Base-by-base conservation (phyloP, 2,329 filamentous ascomycete species). In the Orbilia blumenaviensis region DNA sequence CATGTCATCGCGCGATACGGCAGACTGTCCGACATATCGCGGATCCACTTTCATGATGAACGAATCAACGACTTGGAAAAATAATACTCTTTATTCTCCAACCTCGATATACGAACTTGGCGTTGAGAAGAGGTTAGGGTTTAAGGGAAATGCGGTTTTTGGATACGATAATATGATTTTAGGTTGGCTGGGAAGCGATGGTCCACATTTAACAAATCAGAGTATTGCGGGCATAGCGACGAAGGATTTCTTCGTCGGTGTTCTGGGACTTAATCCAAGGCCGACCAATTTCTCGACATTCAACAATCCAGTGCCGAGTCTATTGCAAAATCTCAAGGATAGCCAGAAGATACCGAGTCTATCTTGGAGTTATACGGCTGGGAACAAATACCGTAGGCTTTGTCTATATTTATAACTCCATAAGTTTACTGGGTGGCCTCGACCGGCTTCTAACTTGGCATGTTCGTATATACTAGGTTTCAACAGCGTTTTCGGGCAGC, bases 131-230 rank as follows among this genome's bases (percentile, higher is more conserved):
- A 52, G 64, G 21, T 21, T 67, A 7, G 64, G 52, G 5, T 67
- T 61, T 12, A 29, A 48, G 2, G 73, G 66, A 8, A 72, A 60
- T 54, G 73, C 34, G 23, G n/a, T 66, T 18, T 77, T 66, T 44
- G 73, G 73, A 36, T 56, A 64, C n/a, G 73, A 77, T n/a, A 66
- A 38, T 25, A n/a, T 77, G 4, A 72, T 54, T 12, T 41, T 77
- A 23, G 50, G 34, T 10, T 50, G 46, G 61, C 38, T 34, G 7
- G 64, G 64, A 3, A 67, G 52, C 8, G 52, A 48, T 16, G 52
- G 52, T 7, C 50, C 66, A 14, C 46, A 21, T 14, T 2, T 72
- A 34, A 18, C 8, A 5, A 61, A 72, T 27, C 73, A 72, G 32
- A 66, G 42, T 21, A 60, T 77, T 25, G 66, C 58, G 12, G 58